Conservation (phyloP, 2,329 filamentous ascomycete species). For the Paraconiothyrium sp. region DNA sequence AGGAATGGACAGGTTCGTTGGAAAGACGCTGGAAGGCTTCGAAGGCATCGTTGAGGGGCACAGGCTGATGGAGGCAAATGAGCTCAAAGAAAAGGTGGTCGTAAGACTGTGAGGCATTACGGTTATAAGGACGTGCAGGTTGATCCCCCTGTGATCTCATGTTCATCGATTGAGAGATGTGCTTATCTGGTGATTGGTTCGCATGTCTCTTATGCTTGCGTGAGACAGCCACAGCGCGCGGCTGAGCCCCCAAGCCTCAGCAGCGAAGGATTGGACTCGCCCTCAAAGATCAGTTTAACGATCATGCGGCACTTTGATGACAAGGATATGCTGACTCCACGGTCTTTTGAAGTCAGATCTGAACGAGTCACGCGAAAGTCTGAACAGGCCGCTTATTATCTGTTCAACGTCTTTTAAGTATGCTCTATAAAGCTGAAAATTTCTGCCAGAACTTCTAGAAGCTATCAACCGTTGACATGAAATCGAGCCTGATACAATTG, state of each 20-base stretch:
- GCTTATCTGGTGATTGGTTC: not conserved
- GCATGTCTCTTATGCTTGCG: not conserved
- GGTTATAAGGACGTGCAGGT: no score
- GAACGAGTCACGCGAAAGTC: not conserved
- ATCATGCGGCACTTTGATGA: no score
- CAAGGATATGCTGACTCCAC: no score
- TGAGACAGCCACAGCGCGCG: not conserved
- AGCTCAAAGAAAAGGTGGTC: no score
- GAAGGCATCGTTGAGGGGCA: no score
- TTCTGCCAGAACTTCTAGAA: not conserved
- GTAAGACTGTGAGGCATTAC: no score
- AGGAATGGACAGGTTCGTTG: no score
- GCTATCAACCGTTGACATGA: not conserved
- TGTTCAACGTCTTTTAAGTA: not conserved
- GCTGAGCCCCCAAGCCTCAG: not conserved
- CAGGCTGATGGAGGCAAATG: no score
- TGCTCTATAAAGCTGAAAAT: not conserved
- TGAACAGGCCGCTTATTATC: not conserved
- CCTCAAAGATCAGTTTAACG: not conserved
- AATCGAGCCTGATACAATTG: no score
- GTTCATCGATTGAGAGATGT: not conserved
- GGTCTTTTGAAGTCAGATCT: not conserved
- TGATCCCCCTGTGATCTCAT: not conserved
- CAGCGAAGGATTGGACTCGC: not conserved
- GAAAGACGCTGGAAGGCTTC: no score